Conservation (phyloP, 2,329 filamentous ascomycete species). For the Penicillium hordei region DNA sequence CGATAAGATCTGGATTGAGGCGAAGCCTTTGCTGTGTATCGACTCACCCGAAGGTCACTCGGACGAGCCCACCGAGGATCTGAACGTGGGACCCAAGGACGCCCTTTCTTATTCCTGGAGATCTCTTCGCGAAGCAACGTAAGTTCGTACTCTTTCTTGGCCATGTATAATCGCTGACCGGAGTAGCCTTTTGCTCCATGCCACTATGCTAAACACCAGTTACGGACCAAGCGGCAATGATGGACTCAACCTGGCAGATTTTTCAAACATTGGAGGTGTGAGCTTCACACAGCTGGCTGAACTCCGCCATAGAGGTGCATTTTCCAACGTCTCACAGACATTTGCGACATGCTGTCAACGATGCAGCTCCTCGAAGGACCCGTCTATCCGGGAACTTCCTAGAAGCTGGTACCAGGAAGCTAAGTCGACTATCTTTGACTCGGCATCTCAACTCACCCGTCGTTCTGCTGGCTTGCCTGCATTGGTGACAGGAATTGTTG, state of each 20-base stretch:
- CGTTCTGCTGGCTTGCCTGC: slow-evolving; percentile 90
- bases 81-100: slow-evolving; percentile 78
- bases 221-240: slow-evolving; percentile 46
- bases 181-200: slow-evolving; percentile 68
- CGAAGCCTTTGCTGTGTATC: slow-evolving; percentile 78
- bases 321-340: slow-evolving; percentile 87
- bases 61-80: slow-evolving; percentile 61
- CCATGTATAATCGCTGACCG: slow-evolving; percentile 19
- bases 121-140: slow-evolving; percentile 92
- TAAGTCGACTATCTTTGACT: slow-evolving; percentile 68
- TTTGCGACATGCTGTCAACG: slow-evolving; percentile 78
- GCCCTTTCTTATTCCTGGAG: slow-evolving; percentile 93
- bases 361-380: slow-evolving; percentile 54
- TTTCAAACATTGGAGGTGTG: slow-evolving; percentile 67
- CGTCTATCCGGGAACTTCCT: slow-evolving; percentile 52
- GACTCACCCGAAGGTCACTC: slow-evolving; percentile 88
- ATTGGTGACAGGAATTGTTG: slow-evolving; percentile 77
- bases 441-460: slow-evolving; percentile 76
- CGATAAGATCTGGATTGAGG: slow-evolving; percentile 70
- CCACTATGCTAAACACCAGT: slow-evolving; percentile 57
- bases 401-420: slow-evolving; percentile 69
- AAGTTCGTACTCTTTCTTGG: slow-evolving; percentile 21
- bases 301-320: slow-evolving; percentile 85
- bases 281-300: slow-evolving; percentile 80
- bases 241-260: slow-evolving; percentile 56